Conservation (phyloP, 2,329 filamentous ascomycete genomes). For the Escovopsis weberi region DNA sequence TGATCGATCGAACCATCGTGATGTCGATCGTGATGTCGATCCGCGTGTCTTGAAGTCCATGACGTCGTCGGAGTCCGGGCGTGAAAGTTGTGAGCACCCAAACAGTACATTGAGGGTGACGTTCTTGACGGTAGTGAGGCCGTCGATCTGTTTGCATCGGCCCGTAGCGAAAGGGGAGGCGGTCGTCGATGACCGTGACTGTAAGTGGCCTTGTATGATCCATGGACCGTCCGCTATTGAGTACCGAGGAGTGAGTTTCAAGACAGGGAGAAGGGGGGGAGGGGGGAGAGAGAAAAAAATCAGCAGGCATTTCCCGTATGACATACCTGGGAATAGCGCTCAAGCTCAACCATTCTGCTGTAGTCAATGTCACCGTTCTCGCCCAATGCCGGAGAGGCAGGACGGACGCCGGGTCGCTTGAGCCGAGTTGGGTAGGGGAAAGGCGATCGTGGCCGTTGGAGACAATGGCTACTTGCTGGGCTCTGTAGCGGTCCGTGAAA, state of each 20-base stretch:
- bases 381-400: slow-evolving; percentile 34
- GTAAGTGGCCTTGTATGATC: slow-evolving; percentile 25
- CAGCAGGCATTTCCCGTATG: too few relatives aligned
- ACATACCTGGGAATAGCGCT: slow-evolving; percentile 31
- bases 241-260: slow-evolving; percentile 11
- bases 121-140: slow-evolving; percentile 21
- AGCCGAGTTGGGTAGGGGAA: slow-evolving; percentile 44
- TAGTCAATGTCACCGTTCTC: slow-evolving; percentile 34
- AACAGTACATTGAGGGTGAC: slow-evolving; percentile 14
- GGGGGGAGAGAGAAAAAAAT: neutral
- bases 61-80: slow-evolving; percentile 21
- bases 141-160: slow-evolving; percentile 26
- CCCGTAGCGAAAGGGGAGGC: slow-evolving; percentile 24
- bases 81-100: slow-evolving; percentile 9
- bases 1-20: slow-evolving; percentile 23
- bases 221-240: slow-evolving; percentile 30
- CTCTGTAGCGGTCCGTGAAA: slow-evolving; percentile 35
- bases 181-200: slow-evolving; percentile 20
- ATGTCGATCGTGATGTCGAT: slow-evolving; percentile 19
- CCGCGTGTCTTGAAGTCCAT: slow-evolving; percentile 14
- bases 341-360: slow-evolving; percentile 34
- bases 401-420: slow-evolving; percentile 36
- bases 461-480: slow-evolving; percentile 24
- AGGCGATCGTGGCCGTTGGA: slow-evolving; percentile 42
- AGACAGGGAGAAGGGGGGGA: neutral